Conservation (phyloP, 2,329 filamentous ascomycete species). For the Talaromyces funiculosus region DNA sequence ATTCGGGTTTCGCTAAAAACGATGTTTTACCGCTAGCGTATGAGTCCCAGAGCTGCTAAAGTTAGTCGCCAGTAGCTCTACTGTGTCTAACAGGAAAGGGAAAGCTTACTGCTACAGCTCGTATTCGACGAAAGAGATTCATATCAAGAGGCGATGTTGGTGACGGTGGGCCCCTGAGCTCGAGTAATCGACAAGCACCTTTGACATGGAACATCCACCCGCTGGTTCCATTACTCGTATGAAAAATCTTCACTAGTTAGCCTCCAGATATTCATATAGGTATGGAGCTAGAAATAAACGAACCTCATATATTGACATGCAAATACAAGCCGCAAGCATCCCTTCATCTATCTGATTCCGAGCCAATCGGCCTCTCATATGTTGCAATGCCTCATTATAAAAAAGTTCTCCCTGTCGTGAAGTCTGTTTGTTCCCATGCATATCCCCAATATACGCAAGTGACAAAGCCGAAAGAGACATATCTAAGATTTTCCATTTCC, state of each 20-base stretch:
- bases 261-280: background rate
- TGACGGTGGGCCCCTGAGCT: conserved; percentile 11
- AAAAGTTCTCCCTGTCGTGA: conserved; percentile 9
- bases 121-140: conserved; percentile 14
- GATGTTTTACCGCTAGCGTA: conserved; percentile 12
- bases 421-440: conserved; percentile 2
- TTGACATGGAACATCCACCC: conserved; percentile 16
- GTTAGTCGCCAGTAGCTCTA: background rate
- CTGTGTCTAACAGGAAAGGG: background rate
- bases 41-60: conserved; percentile 10
- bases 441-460: conserved; percentile 12
- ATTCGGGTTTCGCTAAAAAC: conserved; percentile 13
- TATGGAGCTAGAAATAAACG: background rate
- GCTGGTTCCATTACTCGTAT: conserved; percentile 10
- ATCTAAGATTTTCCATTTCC: conserved; percentile 10
- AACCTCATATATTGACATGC: conserved; percentile 14
- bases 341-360: conserved; percentile 11
- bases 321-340: conserved; percentile 11
- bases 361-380: conserved; percentile 6
- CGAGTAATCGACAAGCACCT: conserved; percentile 11
- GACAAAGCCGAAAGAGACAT: conserved; percentile 12
- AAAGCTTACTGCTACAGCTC: conserved; percentile 13
- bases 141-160: conserved; percentile 12
- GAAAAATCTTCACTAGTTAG: conserved; percentile 6
- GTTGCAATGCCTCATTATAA: conserved; percentile 8